phyloP scores from a whole-genome alignment of 306 rosid species.

The Malus orientalis region DNA sequence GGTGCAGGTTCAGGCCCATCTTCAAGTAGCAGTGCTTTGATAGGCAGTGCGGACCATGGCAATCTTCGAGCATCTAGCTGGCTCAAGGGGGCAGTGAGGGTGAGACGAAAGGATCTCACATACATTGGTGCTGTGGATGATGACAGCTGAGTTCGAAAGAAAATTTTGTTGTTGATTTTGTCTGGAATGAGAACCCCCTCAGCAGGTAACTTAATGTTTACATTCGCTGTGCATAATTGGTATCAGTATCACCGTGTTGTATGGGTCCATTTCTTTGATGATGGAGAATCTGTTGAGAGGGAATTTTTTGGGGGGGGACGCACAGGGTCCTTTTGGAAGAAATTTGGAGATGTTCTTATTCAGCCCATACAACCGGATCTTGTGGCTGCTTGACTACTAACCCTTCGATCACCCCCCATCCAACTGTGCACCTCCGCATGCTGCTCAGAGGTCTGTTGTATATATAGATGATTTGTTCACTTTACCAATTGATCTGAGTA shows the following conservation, averaged over 20 bases:
- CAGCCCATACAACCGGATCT: conserved; percentile 19
- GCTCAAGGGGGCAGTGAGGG: conserved; percentile 88
- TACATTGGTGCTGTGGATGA: conserved; percentile 85
- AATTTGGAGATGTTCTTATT: conserved; percentile 19
- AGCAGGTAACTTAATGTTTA: conserved; percentile 29
- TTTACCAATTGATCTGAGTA: conserved; percentile 44
- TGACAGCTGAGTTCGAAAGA: conserved; percentile 51
- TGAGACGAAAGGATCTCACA: conserved; percentile 85
- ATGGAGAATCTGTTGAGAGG: conserved; percentile 33
- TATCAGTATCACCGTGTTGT: conserved; percentile 30
- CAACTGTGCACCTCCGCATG: conserved; percentile 26
- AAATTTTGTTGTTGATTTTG: conserved; percentile 32
- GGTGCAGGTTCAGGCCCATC: conserved; percentile 84
- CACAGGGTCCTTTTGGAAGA: conserved; percentile 17
- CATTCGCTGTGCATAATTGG: conserved; percentile 28
- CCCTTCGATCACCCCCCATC: conserved; percentile 40
- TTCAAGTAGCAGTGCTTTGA: conserved; percentile 41
- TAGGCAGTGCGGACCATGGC: conserved; percentile 61
- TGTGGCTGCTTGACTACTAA: conserved; percentile 44
- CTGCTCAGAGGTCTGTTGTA: conserved; percentile 47
- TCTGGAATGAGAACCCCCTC: conserved; percentile 36
- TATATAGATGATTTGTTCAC: conserved; percentile 48
- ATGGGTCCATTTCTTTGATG: conserved; percentile 13
- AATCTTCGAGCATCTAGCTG: conserved; percentile 78
- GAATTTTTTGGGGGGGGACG: conserved; percentile 15